Evolutionary conservation across 2,329 filamentous ascomycete species (phyloP), one percentile per base, ranked within the genome.

Genomic region (Colletotrichum sp.): DNA sequence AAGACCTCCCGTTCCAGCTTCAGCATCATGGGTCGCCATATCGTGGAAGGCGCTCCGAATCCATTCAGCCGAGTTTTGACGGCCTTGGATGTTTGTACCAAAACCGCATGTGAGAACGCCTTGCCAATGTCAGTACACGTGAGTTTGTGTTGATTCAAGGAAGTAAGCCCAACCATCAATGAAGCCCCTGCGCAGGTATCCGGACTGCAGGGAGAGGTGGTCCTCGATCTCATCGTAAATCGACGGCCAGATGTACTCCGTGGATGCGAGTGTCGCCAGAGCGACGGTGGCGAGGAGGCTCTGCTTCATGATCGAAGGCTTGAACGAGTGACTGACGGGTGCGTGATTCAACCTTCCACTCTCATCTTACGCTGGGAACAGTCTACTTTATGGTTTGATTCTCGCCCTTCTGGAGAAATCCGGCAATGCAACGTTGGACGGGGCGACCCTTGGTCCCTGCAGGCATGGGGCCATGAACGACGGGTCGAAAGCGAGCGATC

Each of bases 31-130:
- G 1, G 80, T 81, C 8, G 80, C 77, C 21, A 75, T 77, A 18
- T 81, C 80, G 58, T 81, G 80, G 28, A 81, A 81, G 4, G 80
- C 80, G 6, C 77, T 79, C 21, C 80, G 78, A 18, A 81, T 79
- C 78, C 80, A 81, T 77, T 81, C 80, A 9, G 80, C 80, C 4
- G 79, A 65, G 57, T 82, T 81, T 13, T 79, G 79, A 10, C 69
- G 72, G 13, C 78, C 78, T 1, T 73, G 69, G 0, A 73, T 28
- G 10, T 68, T 76, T n/a, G 52, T 71, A 7, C 80, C 79, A 30
- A 79, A 75, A 1, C 67, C 60, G 36, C 80, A 81, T 10, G 69
- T 77, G 18, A 67, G 58, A 3, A 81, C 55, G 8, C 78, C 80
- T 81, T 6, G 6, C 18, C 2, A 2, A 7, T 30, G 55, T 72